A percentile compares a stretch with the other conserved stretches of the same genome.
phyloP scores from a whole-genome alignment of 441 rosid species.

The Dalechampia spathulata region DNA sequence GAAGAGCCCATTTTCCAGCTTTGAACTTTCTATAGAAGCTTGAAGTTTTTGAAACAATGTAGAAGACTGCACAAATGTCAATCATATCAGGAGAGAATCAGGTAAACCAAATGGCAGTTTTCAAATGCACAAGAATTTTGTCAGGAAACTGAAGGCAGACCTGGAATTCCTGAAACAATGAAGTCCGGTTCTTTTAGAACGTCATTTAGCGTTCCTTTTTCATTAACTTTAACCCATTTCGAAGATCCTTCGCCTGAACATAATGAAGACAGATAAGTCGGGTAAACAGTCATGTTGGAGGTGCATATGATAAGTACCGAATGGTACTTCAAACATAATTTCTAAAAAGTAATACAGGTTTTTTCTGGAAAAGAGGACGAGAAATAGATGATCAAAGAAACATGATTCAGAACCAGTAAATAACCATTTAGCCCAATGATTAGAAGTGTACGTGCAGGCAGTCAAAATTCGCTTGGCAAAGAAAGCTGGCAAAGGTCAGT shows the following conservation, averaged over 20 bases:
- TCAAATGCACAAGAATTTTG: background rate
- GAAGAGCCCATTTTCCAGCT: conserved; percentile 62
- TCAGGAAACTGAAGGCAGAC: conserved; percentile 25
- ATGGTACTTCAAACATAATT: too few relatives aligned
- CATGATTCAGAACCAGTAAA: background rate
- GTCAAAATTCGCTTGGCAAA: background rate
- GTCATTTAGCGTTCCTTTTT: conserved; percentile 52
- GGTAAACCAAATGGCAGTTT: background rate
- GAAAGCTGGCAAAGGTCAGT: conserved; percentile 2
- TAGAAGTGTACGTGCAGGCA: too few relatives aligned
- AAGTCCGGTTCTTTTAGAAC: conserved; percentile 57
- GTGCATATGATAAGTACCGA: background rate
- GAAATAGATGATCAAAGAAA: background rate
- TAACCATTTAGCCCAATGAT: too few relatives aligned
- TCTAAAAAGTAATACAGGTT: too few relatives aligned
- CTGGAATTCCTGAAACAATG: conserved; percentile 71
- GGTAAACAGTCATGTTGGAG: background rate
- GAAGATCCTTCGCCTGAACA: conserved; percentile 36
- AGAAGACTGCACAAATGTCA: conserved; percentile 44
- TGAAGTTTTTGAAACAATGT: conserved; percentile 58
- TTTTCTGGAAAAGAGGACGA: too few relatives aligned
- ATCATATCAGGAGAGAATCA: background rate
- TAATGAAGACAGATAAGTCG: background rate
- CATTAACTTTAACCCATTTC: conserved; percentile 72
- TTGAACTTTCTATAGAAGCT: conserved; percentile 54